Evolutionary conservation across 306 rosid genomes (phyloP), one percentile per base, ranked within the genome.

Genomic region (Quercus ilex): DNA sequence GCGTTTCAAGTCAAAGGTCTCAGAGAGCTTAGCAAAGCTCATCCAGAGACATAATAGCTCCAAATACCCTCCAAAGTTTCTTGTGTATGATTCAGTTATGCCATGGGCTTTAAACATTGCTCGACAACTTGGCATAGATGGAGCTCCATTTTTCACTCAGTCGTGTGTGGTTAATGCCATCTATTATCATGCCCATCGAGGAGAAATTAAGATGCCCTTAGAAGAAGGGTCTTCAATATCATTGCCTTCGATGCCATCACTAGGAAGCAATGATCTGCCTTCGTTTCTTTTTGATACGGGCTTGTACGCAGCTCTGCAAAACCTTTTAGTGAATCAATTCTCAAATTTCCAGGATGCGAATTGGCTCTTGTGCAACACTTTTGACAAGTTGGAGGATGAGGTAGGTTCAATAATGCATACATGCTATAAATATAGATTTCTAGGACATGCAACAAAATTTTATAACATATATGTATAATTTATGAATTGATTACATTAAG

Each of bases 71-170:
- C 71, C 77, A 28, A 52, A 38, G 1, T 64, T 67, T 38, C 56
- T 85, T 19, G 28, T 85, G 4, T 79, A 76, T 30, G 84, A 85
- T 76, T 79, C 82, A 0, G 12, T 38, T 3, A 75, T 79, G 79
- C 86, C 84, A 17, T 79, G 84, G 86, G 81, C 55, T 58, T 30
- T 79, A 53, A 75, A 79, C 11, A 64, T 82, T 4, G 86, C 89
- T 12, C 62, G 57, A 65, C 31, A 73, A 4, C 65, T 31, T 13
- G 89, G 82, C 18, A 28, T 85, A 2, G 57, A 41, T 5, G 78
- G 70, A 59, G 88, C 81, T 19, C 79, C 86, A 0, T 60, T 85
- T 55, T 82, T 78, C 59, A 79, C 88, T 5, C 85, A 79, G 35
- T 65, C 79, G 0, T 64, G 79, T 19, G 71, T 77, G 0, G 46